Conservation (phyloP, 352 stramenopile species). For the Phytopythium sindhum region DNA sequence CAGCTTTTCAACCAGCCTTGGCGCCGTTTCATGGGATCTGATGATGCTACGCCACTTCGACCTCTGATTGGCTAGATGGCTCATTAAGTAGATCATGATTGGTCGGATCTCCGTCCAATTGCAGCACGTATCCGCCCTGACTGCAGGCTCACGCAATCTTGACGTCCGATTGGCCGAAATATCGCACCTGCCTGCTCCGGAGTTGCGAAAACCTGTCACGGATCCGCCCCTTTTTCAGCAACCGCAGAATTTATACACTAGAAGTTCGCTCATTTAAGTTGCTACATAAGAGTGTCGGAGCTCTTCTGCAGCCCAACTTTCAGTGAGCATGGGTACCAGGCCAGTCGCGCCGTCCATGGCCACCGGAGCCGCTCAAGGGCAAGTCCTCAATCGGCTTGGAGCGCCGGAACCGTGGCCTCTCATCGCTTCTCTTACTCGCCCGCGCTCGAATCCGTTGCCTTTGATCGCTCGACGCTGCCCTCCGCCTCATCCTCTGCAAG, state of each 20-base stretch:
- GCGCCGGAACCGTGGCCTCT: constrained; percentile 5
- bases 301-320: constrained; percentile 3
- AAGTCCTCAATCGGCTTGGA: not conserved
- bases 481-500: not conserved
- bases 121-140: not conserved
- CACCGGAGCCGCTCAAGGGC: constrained; percentile 1
- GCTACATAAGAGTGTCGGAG: not conserved
- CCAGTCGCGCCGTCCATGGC: not conserved
- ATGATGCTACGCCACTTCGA: not conserved
- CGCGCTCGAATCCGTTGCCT: not conserved
- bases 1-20: not conserved
- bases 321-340: not conserved
- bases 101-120: constrained; percentile 8
- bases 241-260: not conserved
- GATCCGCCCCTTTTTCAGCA: constrained; percentile 6
- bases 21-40: not conserved
- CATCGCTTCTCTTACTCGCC: not conserved
- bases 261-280: not conserved
- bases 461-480: not conserved
- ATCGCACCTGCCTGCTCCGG: not conserved
- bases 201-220: constrained; percentile 7
- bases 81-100: not conserved
- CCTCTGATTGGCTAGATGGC: not conserved
- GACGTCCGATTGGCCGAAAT: constrained; percentile 11
- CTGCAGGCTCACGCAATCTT: not conserved